Evolutionary conservation across 768 basidiomycete genomes (phyloP).

Genomic region (Leccinellum rugosiceps): DNA sequence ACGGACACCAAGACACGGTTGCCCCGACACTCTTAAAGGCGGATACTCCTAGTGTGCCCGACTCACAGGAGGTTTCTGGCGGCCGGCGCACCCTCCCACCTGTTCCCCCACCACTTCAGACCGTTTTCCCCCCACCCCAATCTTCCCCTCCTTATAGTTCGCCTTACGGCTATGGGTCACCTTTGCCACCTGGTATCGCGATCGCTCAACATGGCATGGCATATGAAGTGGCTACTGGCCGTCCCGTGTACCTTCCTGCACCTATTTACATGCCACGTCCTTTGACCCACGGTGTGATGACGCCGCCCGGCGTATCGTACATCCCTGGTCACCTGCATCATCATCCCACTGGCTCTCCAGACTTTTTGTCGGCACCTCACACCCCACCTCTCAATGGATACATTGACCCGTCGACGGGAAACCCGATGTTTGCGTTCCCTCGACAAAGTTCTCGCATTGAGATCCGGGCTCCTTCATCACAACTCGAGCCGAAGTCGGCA

Average conservation of each 20-base stretch:
- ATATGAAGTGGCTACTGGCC: conserved; percentile 82
- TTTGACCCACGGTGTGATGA: conserved; percentile 52
- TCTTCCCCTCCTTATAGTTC: conserved; percentile 64
- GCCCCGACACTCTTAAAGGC: conserved; percentile 28
- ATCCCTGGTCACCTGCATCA: conserved; percentile 64
- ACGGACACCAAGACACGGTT: conserved; percentile 27
- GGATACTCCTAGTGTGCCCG: conserved; percentile 24
- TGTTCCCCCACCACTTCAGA: conserved; percentile 42
- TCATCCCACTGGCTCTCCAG: conserved; percentile 56
- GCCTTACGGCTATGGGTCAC: conserved; percentile 56
- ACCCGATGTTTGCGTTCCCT: conserved; percentile 72
- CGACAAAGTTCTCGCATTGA: conserved; percentile 69
- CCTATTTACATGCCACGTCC: conserved; percentile 71
- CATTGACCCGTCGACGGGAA: conserved; percentile 62
- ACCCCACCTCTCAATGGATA: conserved; percentile 62
- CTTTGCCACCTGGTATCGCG: conserved; percentile 68
- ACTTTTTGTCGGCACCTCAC: conserved; percentile 57
- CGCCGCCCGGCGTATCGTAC: conserved; percentile 48
- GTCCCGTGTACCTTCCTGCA: conserved; percentile 67
- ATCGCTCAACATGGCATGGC: conserved; percentile 73
- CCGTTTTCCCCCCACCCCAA: conserved; percentile 39
- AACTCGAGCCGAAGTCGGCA: conserved; percentile 21
- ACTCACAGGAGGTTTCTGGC: conserved; percentile 18
- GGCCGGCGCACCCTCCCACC: conserved; percentile 34
- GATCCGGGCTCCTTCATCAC: conserved; percentile 59